These are phyloP conservation scores for Mrakiaceae sp. DNA, from an alignment of 1,284 basidiomycete species.

Conservation along the genomic window DNA sequence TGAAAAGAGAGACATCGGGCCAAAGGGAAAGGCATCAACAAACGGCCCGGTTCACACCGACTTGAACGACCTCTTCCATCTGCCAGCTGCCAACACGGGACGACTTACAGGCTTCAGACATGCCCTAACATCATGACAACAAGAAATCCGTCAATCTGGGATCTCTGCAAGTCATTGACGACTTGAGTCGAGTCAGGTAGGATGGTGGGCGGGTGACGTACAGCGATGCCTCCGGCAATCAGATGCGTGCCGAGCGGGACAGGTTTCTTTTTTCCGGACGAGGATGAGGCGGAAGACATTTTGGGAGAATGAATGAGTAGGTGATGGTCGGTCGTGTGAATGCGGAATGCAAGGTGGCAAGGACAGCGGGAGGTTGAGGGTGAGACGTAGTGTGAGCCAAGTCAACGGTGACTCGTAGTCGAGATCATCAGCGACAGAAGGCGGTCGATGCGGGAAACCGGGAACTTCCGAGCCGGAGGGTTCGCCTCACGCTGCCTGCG, in stretches of 20 bases:
- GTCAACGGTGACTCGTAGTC: too few species aligned
- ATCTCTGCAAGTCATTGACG: too few species aligned
- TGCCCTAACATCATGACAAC: background rate
- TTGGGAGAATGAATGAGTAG: too few species aligned
- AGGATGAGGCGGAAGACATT: background rate
- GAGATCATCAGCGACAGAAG: background rate
- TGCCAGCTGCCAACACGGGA: background rate
- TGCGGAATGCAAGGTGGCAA: too few species aligned
- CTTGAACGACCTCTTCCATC: too few species aligned
- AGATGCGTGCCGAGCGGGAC: conserved; percentile 73
- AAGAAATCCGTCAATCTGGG: too few species aligned
- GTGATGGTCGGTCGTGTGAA: too few species aligned
- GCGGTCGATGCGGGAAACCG: background rate
- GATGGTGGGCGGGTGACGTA: conserved; percentile 42
- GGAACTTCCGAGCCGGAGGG: background rate
- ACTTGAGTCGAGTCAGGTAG: too few species aligned
- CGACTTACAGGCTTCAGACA: conserved; percentile 15
- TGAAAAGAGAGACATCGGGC: background rate
- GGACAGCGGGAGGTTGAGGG: background rate
- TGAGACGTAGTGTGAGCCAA: too few species aligned
- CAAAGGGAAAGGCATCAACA: background rate
- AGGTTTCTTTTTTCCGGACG: background rate
- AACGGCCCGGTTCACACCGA: too few species aligned
- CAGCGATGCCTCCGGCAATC: conserved; percentile 81
- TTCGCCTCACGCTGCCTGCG: too few species aligned